phyloP scores from a whole-genome alignment of 2,329 filamentous ascomycete species.

The Trichophyton simii region DNA sequence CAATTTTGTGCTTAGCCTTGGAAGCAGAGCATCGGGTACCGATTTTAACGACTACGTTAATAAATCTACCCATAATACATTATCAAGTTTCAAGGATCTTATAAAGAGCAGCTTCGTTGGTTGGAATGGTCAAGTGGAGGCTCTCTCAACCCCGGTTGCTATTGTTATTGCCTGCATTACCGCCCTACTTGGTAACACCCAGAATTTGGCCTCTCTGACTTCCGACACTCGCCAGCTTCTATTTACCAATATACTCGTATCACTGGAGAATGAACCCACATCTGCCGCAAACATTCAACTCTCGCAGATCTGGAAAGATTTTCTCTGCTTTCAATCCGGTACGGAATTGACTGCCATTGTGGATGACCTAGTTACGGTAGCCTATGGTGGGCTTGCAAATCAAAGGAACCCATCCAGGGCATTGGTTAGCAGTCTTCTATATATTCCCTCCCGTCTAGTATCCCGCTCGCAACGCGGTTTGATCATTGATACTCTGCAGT shows the following conservation, averaged over 20 bases:
- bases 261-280: neutral
- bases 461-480: slow-evolving; percentile 26
- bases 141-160: slow-evolving; percentile 20
- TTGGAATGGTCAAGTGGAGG: slow-evolving; percentile 30
- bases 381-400: slow-evolving; percentile 23
- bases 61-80: slow-evolving; percentile 12
- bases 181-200: slow-evolving; percentile 22
- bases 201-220: slow-evolving; percentile 20
- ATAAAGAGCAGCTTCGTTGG: slow-evolving; percentile 18
- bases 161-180: slow-evolving; percentile 24
- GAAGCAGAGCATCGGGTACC: slow-evolving; percentile 16
- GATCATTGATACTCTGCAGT: slow-evolving; percentile 25
- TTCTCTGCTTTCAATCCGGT: slow-evolving; percentile 30
- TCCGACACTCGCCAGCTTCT: slow-evolving; percentile 22
- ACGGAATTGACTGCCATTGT: slow-evolving; percentile 24
- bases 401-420: slow-evolving; percentile 20
- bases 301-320: slow-evolving; percentile 26
- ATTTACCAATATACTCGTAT: slow-evolving; percentile 23
- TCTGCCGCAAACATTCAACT: slow-evolving; percentile 13
- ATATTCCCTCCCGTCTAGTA: slow-evolving; percentile 26
- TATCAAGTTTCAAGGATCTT: slow-evolving; percentile 15
- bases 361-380: slow-evolving; percentile 23
- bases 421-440: slow-evolving; percentile 26
- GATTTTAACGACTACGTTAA: slow-evolving; percentile 16
- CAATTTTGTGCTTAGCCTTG: slow-evolving; percentile 20